Percentiles rank a stretch among this genome's conserved stretches.
phyloP scores from a whole-genome alignment of 495 filamentous ascomycete genomes.

The Echria macrotheca region DNA sequence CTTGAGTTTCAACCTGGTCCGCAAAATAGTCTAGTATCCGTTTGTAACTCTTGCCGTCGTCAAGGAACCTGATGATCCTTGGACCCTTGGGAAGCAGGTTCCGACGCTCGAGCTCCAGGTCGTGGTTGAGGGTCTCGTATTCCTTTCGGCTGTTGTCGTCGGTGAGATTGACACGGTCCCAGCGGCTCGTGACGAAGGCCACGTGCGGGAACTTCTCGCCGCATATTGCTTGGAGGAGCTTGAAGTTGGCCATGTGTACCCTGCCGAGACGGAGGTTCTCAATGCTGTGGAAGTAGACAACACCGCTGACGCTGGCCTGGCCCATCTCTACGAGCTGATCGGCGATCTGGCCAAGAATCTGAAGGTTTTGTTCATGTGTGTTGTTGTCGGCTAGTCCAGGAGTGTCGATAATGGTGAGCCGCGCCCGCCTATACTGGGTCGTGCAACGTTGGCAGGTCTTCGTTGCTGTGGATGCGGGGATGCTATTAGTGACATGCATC shows the following conservation, averaged over 20 bases:
- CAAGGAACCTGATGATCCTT: slow-evolving; percentile 1
- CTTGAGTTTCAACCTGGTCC: not conserved
- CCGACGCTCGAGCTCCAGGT: slow-evolving; percentile 2
- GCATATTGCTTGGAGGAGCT: not conserved
- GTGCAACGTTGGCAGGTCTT: not conserved
- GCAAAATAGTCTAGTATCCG: slow-evolving; percentile 1
- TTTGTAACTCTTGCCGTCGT: slow-evolving; percentile 2
- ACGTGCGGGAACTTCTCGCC: slow-evolving; percentile 3
- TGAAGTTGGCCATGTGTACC: slow-evolving; percentile 1
- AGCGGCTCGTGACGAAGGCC: slow-evolving; percentile 3
- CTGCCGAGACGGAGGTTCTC: not conserved
- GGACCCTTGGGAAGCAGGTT: slow-evolving; percentile 1
- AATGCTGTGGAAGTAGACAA: slow-evolving; percentile 5
- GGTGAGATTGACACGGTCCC: not conserved
- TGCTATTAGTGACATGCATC: not conserved
- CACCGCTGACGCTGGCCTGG: not conserved
- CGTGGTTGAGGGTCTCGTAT: not conserved
- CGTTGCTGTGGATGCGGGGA: not conserved
- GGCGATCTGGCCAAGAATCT: not conserved
- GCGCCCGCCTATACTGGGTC: not conserved
- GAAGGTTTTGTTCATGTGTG: slow-evolving; percentile 3
- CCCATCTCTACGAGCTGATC: not conserved
- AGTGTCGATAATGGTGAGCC: slow-evolving; percentile 6
- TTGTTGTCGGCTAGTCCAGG: slow-evolving; percentile 1
- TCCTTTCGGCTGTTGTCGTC: not conserved